phyloP scores from a whole-genome alignment of 805 yeast genomes.

The Cyberlindnera xishuangbannaensis region DNA sequence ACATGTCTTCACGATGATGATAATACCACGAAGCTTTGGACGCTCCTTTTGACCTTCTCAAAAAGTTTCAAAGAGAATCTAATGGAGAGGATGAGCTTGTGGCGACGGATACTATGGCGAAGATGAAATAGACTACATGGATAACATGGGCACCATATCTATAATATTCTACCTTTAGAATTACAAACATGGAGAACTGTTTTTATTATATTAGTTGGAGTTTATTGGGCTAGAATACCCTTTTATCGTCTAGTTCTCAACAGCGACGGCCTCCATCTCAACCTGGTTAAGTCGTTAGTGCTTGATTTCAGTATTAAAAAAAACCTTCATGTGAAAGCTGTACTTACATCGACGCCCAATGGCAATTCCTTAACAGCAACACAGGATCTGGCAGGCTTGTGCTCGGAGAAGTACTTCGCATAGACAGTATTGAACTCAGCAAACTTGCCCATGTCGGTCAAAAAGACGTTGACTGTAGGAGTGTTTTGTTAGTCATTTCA shows the following conservation, averaged over 20 bases:
- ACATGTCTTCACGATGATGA: too few relatives aligned
- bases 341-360: constrained; percentile 59
- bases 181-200: too few relatives aligned
- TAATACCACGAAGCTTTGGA: too few relatives aligned
- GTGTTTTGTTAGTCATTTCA: constrained; percentile 10
- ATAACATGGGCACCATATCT: too few relatives aligned
- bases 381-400: constrained; percentile 96
- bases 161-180: too few relatives aligned
- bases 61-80: too few relatives aligned
- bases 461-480: constrained; percentile 62
- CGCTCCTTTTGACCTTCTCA: too few relatives aligned
- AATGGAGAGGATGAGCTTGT: too few relatives aligned
- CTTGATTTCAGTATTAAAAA: not conserved
- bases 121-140: too few relatives aligned
- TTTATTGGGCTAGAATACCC: too few relatives aligned
- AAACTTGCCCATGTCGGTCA: constrained; percentile 86
- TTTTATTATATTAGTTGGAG: too few relatives aligned
- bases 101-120: too few relatives aligned
- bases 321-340: not conserved
- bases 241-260: constrained; percentile 59
- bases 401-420: constrained; percentile 63
- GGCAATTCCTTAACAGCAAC: constrained; percentile 93
- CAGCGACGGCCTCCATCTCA: constrained; percentile 91
- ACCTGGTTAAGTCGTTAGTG: constrained; percentile 29
- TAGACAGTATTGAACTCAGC: constrained; percentile 83